Base-by-base conservation (phyloP, 2,329 filamentous ascomycete species). In the Sarocladium brachiariae region DNA sequence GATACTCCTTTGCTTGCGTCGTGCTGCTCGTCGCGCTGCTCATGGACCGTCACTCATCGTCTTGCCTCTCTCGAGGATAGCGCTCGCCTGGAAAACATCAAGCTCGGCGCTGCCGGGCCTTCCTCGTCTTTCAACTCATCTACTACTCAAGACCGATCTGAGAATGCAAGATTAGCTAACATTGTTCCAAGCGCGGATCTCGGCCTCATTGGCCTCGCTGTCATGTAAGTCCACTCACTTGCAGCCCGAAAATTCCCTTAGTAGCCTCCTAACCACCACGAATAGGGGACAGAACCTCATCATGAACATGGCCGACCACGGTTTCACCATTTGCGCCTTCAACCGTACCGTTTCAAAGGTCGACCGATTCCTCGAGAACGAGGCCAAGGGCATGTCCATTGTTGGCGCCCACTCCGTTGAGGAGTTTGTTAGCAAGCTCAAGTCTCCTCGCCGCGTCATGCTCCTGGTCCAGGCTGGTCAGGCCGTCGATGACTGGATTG, bases 321-420 rank as follows among this genome's bases (percentile, higher is more conserved):
- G 91, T 67, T 97, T 95, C 83, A 97, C 89, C 69, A 89, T 99
- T 67, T 87, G 92, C 74, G 93, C 92, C 62, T 99, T 87, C 84
- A 99, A 99, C 86, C 88, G 93, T 74, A 99, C 93, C 63, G 89
- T 96, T 63, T 83, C 89, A 74, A 99, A 99, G 84, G 93, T 99
- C 72, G 91, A 97, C 78, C 80, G 80, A 63, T 96, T 96, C 83
- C 76, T 96, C 61, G 85, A 78, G 59, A 92, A 96, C 74, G 87
- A 92, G 76, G 88, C 88, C 70, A 90, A 92, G 81, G 88, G 91
- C 78, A 96, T 96, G 82, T 87, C 89, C 64, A 87, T 99, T 63
- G 83, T 96, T 59, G 93, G 93, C 70, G 92, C 93, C 63, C 86
- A 96, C 77, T 87, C 84, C 66, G 86, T 89, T 70, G 81, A 96